Base-by-base conservation (phyloP, 257 asterid species). In the Petunia secreta region DNA sequence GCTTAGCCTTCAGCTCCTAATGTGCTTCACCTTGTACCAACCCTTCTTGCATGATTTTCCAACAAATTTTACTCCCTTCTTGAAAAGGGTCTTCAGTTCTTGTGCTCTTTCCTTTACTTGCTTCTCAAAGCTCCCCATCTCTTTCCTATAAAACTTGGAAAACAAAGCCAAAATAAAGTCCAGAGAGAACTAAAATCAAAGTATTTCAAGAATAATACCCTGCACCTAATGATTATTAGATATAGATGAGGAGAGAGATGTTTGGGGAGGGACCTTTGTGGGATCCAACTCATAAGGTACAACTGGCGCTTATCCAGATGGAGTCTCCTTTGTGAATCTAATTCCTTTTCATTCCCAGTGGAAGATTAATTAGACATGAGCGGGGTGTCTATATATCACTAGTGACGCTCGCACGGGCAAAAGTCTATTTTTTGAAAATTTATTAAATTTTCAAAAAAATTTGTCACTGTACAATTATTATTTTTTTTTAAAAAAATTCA, bases 41-140 rank as follows among this genome's bases (percentile, higher is more conserved):
- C 92, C 95, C 80, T 88, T 92, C 87, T 89, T 93, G 90, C 88
- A 90, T 52, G 93, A 85, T 8, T 79, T 54, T 1, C 89, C 87
- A 3, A 91, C 91, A 63, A 75, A 8, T 80, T 64, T 89, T 83
- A 86, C 81, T 9, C 97, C 95, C 48, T 77, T 91, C 89, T 85
- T 87, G 87, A 91, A 87, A 8, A 86, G 1, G 39, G 1, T 6
- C 55, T 85, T 85, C 55, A 90, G 4, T 43, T 86, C 89, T 37
- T 10, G 54, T 1, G 92, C 89, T 80, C 87, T 89, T 11, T 43
- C 85, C 87, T 89, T 93, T 86, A 93, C 91, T 81, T 91, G 89
- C 75, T 57, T 40, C 85, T 86, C 91, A 64, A 93, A 86, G 13
- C 82, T 50, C 53, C 86, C 93, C 97, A 91, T 44, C 44, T 44